Evolutionary conservation across 352 stramenopile genomes (phyloP), one percentile per base, ranked within the genome.

Genomic region (Pythium phragmiticola): DNA sequence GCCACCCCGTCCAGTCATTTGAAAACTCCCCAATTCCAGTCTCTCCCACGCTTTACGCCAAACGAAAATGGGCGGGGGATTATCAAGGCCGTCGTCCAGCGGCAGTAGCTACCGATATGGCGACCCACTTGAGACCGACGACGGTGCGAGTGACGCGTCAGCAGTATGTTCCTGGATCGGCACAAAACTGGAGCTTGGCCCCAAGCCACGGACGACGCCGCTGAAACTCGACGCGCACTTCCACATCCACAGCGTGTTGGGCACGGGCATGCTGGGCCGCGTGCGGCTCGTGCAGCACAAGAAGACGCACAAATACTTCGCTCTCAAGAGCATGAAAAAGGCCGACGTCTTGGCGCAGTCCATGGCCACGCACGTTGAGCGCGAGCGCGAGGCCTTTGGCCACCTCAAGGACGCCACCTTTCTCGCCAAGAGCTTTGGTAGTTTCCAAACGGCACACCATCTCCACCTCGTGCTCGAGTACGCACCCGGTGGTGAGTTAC

Each of bases 241-340:
- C 51, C 59, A 78, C 4, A 23, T 88, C 58, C 64, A 80, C 63
- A 71, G 70, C 5, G 72, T 92, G 11, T 63, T 92, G 4, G 84
- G 84, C 53, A 91, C 78, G 5, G 84, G 84, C 26, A 90, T 92
- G 76, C 66, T 92, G 6, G 84, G 84, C 28, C 77, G 82, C 56
- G 84, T 92, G 54, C 76, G 75, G 3, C 65, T 89, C 4, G 70
- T 87, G 45, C 74, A 90, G 59, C 74, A 89, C 67, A 85, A 79
- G 21, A 76, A 76, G 28, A 76, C 77, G 13, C 70, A 62, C 21
- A 78, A 84, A 60, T 90, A 74, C 57, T 93, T 84, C 54, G 79
- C 83, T 1, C 63, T 93, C 60, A 93, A 93, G 65, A 85, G 78
- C n/a, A 77, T 93, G 66, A 70, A 76, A 54, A 93, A 93, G 61